Evolutionary conservation across 2,329 filamentous ascomycete species (phyloP).

Genomic region (Diaporthe sp.): DNA sequence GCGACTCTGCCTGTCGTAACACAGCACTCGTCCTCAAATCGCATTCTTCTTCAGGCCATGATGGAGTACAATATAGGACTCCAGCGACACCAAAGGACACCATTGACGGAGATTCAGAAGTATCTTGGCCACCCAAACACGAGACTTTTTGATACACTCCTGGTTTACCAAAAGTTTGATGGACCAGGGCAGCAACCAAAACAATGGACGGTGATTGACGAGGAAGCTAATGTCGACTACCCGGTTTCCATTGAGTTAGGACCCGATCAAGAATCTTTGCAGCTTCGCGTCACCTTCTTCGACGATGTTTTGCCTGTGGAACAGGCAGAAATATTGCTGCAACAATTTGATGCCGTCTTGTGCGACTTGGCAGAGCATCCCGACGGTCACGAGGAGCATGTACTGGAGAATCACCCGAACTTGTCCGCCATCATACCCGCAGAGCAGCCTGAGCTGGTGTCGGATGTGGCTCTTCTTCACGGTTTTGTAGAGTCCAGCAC

Average conservation of each 20-base stretch:
- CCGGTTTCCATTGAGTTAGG: slow-evolving; percentile 85
- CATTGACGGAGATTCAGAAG: slow-evolving; percentile 79
- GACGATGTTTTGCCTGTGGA: slow-evolving; percentile 73
- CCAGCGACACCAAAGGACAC: slow-evolving; percentile 78
- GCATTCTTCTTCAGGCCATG: slow-evolving; percentile 70
- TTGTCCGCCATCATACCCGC: slow-evolving; percentile 78
- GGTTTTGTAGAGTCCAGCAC: slow-evolving; percentile 81
- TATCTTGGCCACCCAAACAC: slow-evolving; percentile 75
- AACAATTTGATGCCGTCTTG: slow-evolving; percentile 80
- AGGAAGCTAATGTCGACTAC: slow-evolving; percentile 81
- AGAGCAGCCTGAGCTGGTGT: slow-evolving; percentile 66
- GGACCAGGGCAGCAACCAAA: slow-evolving; percentile 38
- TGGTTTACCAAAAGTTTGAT: slow-evolving; percentile 81
- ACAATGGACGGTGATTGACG: slow-evolving; percentile 73
- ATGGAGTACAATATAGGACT: slow-evolving; percentile 75
- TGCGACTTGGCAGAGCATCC: slow-evolving; percentile 66
- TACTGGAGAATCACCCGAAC: slow-evolving; percentile 48
- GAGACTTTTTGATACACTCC: slow-evolving; percentile 84
- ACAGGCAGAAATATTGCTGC: slow-evolving; percentile 76
- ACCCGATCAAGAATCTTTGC: slow-evolving; percentile 63
- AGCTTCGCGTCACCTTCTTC: slow-evolving; percentile 76
- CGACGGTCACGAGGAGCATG: slow-evolving; percentile 53
- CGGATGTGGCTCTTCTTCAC: slow-evolving; percentile 75
- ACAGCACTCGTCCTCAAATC: slow-evolving; percentile 65
- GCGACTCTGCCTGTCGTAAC: slow-evolving; percentile 82